Conservation (phyloP, 805 yeast species). For the Pichia phayaonensis region DNA sequence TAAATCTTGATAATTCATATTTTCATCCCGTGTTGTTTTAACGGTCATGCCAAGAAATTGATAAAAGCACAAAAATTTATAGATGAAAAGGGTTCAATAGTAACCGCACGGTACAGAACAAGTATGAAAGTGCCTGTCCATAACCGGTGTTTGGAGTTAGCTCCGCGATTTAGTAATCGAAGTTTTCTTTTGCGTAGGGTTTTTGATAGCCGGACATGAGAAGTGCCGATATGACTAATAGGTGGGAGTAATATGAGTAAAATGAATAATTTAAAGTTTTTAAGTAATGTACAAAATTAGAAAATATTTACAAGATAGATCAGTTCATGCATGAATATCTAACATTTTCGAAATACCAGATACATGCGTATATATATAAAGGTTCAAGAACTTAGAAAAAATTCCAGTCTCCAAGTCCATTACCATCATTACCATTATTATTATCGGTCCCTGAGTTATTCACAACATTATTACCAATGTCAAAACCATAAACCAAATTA, state of each 20-base stretch:
- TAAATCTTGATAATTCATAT: neutral
- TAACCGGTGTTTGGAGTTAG: too few relatives aligned
- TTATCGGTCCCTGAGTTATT: neutral
- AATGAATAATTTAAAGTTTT: neutral
- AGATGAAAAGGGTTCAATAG: too few relatives aligned
- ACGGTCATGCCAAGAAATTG: neutral
- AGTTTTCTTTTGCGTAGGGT: too few relatives aligned
- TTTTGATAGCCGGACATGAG: too few relatives aligned
- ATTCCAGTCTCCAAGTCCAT: neutral
- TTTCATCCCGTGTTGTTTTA: neutral
- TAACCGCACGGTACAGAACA: too few relatives aligned
- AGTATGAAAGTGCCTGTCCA: too few relatives aligned
- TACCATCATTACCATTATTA: neutral
- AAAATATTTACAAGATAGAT: neutral
- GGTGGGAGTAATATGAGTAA: too few relatives aligned
- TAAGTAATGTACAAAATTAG: neutral
- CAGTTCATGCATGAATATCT: too few relatives aligned
- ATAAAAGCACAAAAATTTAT: neutral
- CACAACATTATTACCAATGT: neutral
- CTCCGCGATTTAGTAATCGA: too few relatives aligned
- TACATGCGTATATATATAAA: neutral
- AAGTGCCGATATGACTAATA: too few relatives aligned
- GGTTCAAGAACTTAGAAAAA: neutral
- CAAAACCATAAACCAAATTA: conserved; percentile 17
- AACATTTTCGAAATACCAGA: too few relatives aligned